phyloP scores from a whole-genome alignment of 257 asterid genomes.

The Eucommia ulmoides region DNA sequence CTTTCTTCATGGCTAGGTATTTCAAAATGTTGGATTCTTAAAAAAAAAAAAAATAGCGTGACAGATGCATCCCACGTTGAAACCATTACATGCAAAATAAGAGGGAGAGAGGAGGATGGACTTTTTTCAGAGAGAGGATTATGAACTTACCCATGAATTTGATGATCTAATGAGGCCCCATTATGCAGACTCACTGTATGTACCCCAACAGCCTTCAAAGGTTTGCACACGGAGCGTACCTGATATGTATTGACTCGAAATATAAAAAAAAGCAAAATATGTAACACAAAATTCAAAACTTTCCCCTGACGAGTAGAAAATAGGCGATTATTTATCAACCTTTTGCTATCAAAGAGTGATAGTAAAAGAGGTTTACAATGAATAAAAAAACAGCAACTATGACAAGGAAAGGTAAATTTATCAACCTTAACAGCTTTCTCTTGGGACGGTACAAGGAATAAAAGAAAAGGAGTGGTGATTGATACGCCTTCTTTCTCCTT shows the following conservation, averaged over 20 bases:
- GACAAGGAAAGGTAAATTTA: background rate
- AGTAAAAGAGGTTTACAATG: constrained; percentile 3
- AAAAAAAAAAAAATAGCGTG: background rate
- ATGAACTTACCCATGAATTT: constrained; percentile 59
- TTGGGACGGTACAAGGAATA: constrained; percentile 74
- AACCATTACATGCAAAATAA: background rate
- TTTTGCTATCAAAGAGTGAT: too few species aligned
- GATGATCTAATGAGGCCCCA: constrained; percentile 81
- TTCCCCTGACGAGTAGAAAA: too few species aligned
- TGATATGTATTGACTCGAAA: constrained; percentile 7
- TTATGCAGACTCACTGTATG: constrained; percentile 69
- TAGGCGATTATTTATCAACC: too few species aligned
- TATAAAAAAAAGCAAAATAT: constrained; percentile 12
- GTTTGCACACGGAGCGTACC: constrained; percentile 63
- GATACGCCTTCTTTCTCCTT: constrained; percentile 69
- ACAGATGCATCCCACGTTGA: constrained; percentile 9
- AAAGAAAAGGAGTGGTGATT: constrained; percentile 48
- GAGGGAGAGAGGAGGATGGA: too few species aligned
- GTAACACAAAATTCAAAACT: too few species aligned
- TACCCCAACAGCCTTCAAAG: constrained; percentile 47
- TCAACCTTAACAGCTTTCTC: constrained; percentile 64
- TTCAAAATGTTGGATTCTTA: constrained; percentile 14
- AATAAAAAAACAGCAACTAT: background rate
- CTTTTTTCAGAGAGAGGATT: too few species aligned
- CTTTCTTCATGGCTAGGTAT: too few species aligned